Evolutionary conservation across 78 protist species (phyloP).

Genomic region (Planoprotostelium fungivorum): DNA sequence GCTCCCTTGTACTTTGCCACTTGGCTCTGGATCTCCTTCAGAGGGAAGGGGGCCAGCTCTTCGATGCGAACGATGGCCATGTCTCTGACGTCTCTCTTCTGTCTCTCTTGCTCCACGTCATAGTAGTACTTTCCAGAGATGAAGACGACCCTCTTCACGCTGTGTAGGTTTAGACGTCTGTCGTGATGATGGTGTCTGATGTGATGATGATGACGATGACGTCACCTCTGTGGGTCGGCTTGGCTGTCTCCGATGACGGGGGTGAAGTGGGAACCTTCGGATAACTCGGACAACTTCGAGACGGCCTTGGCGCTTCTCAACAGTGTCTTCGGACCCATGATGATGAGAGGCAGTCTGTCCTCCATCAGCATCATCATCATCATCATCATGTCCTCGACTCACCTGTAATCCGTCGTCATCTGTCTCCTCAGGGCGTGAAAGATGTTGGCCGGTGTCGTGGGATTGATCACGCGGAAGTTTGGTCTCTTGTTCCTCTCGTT

Average conservation of each 20-base stretch:
- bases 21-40: conserved; percentile 28
- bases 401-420: conserved; percentile 74
- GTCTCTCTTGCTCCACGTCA: conserved; percentile 56
- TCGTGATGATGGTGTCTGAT: neutral
- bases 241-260: conserved; percentile 59
- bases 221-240: neutral
- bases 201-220: neutral
- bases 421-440: conserved; percentile 94
- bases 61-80: conserved; percentile 70
- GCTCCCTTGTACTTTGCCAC: conserved; percentile 40
- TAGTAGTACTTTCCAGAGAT: conserved; percentile 84
- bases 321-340: conserved; percentile 82
- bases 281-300: conserved; percentile 65
- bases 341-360: conserved; percentile 78
- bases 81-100: conserved; percentile 5
- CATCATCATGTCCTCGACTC: neutral
- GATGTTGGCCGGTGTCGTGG: conserved; percentile 95
- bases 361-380: neutral
- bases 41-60: conserved; percentile 85
- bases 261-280: conserved; percentile 67
- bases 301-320: conserved; percentile 69
- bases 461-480: conserved; percentile 69
- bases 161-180: neutral
- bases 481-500: neutral
- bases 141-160: conserved; percentile 62